These are phyloP conservation scores for Leccinum rimulosum DNA, from an alignment of 768 basidiomycete species.

Conservation along the genomic window DNA sequence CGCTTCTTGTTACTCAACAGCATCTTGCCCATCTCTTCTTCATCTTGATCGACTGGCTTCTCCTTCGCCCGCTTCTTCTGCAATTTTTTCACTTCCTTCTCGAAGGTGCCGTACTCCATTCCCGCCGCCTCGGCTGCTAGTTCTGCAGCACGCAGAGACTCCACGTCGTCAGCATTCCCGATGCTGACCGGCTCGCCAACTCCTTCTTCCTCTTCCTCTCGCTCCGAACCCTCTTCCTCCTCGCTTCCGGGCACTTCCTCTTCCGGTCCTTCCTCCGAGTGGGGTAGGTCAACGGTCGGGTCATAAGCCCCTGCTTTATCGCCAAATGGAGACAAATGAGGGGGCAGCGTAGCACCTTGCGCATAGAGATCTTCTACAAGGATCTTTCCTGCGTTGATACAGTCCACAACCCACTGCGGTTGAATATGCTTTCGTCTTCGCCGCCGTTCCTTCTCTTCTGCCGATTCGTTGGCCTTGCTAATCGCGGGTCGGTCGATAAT, in stretches of 20 bases:
- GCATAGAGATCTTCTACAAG: conserved; percentile 82
- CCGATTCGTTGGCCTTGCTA: conserved; percentile 45
- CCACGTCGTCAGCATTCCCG: conserved; percentile 49
- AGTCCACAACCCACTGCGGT: conserved; percentile 98
- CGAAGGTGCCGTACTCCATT: conserved; percentile 75
- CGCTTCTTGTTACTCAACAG: conserved; percentile 95
- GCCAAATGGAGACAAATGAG: conserved; percentile 95
- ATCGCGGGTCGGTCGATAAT: conserved; percentile 85
- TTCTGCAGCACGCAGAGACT: conserved; percentile 81
- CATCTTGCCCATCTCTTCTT: conserved; percentile 95
- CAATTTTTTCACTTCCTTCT: conserved; percentile 67
- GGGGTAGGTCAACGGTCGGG: conserved; percentile 42
- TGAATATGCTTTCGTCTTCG: conserved; percentile 84
- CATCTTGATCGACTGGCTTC: conserved; percentile 39
- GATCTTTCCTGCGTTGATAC: conserved; percentile 83
- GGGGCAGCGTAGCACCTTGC: conserved; percentile 84
- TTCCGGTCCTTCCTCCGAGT: conserved; percentile 20
- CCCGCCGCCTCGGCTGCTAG: conserved; percentile 89
- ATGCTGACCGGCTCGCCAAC: conserved; percentile 35
- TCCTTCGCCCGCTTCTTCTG: conserved; percentile 39
- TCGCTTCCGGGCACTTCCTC: conserved; percentile 33
- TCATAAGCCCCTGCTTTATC: conserved; percentile 77
- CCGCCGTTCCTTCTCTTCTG: conserved; percentile 59
- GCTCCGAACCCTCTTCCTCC: conserved; percentile 25
- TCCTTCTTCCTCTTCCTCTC: conserved; percentile 22